Evolutionary conservation across 75 land plant genomes (phyloP).

Genomic region (Pinus taeda): DNA sequence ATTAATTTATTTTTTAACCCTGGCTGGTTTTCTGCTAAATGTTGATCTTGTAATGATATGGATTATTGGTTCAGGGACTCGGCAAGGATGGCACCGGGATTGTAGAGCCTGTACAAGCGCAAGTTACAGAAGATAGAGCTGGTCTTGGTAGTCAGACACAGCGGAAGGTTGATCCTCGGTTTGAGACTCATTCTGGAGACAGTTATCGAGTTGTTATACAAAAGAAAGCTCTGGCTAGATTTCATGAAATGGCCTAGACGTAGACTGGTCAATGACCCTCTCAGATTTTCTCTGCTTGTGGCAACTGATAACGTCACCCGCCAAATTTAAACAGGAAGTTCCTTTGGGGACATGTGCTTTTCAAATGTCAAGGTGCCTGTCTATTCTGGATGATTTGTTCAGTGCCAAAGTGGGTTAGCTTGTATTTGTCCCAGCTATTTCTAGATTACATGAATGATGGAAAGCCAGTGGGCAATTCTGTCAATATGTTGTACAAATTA

Average conservation of each 20-base stretch:
- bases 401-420: too few relatives aligned
- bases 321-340: too few relatives aligned
- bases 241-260: constrained; percentile 77
- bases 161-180: constrained; percentile 58
- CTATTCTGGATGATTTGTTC: too few relatives aligned
- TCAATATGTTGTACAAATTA: too few relatives aligned
- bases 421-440: too few relatives aligned
- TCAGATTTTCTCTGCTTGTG: too few relatives aligned
- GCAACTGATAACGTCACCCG: too few relatives aligned
- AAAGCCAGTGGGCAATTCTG: too few relatives aligned
- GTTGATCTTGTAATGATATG: background rate
- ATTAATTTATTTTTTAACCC: background rate
- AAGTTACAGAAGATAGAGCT: constrained; percentile 58
- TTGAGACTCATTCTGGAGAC: constrained; percentile 95
- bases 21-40: background rate
- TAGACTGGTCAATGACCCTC: too few relatives aligned
- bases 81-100: constrained; percentile 57
- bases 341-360: too few relatives aligned
- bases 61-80: constrained; percentile 32
- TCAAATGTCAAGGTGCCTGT: too few relatives aligned
- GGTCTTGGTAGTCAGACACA: constrained; percentile 88
- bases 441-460: too few relatives aligned
- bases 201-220: constrained; percentile 85
- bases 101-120: constrained; percentile 52
- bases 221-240: constrained; percentile 95